A percentile compares a stretch with the other conserved stretches of the same genome.
These are phyloP conservation scores for Rubus idaeus DNA, from an alignment of 306 rosid species.

Conservation along the genomic window DNA sequence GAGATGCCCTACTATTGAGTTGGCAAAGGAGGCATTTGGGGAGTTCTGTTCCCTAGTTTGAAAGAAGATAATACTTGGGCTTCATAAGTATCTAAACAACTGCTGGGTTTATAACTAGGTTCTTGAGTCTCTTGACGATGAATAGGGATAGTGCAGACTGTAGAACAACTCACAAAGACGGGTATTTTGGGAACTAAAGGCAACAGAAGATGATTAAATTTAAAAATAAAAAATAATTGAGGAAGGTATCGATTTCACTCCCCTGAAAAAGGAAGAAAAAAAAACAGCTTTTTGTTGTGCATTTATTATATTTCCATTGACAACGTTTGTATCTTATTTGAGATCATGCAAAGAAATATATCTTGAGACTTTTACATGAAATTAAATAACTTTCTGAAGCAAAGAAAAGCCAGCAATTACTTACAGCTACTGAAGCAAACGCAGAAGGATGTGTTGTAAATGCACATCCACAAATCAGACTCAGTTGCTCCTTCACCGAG, in stretches of 20 bases:
- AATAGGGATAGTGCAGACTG: neutral
- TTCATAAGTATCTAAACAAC: neutral
- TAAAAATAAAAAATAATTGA: too few relatives aligned
- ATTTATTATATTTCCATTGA: too few relatives aligned
- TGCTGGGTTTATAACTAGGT: neutral
- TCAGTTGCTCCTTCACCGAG: conserved; percentile 75
- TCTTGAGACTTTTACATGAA: neutral
- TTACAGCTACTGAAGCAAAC: conserved; percentile 86
- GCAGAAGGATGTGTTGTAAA: conserved; percentile 75
- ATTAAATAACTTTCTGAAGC: neutral
- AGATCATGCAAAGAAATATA: neutral
- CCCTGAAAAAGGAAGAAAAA: neutral
- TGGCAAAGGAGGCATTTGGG: neutral
- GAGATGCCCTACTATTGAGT: neutral
- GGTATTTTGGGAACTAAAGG: neutral
- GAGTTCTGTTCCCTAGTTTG: neutral
- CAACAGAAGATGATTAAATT: neutral
- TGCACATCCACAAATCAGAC: conserved; percentile 76
- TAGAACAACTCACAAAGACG: too few relatives aligned
- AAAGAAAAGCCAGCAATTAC: conserved; percentile 30
- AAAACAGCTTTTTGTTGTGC: neutral
- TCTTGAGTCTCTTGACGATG: neutral
- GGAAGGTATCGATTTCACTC: neutral
- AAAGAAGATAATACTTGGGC: neutral
- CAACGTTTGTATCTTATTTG: neutral